Evolutionary conservation across 2,329 filamentous ascomycete species (phyloP), one percentile per base, ranked within the genome.

Genomic region (Leptographium wingfieldii): DNA sequence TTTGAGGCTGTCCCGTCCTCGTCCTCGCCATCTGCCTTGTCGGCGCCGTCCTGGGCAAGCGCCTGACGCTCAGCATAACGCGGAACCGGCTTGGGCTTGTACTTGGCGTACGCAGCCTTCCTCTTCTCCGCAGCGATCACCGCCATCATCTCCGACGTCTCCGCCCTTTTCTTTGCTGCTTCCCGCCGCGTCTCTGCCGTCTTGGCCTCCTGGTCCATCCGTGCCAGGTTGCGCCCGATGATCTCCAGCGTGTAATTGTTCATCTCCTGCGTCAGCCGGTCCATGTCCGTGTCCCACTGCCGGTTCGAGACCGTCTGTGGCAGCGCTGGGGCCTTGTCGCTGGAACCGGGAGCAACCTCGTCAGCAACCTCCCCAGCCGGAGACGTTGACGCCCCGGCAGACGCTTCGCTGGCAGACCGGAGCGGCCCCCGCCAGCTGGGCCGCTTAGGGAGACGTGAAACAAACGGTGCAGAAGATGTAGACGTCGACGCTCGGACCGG

Each of bases 211-310:
- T 74, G 69, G 53, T 81, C 74, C 65, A 77, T 74, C 25, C 69
- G 73, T 48, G 77, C 72, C 5, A 83, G 68, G 62, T 79, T 81
- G 25, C 76, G 74, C 1, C 76, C 77, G 40, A 86, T 83, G 62
- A 85, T 77, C 64, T 78, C 73, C 63, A 86, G 71, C 0, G 82
- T 80, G 72, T 80, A 86, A 38, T 74, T 72, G 66, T 83, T 77
- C 80, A 83, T 83, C 40, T 80, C 78, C 6, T 75, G 75, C 2
- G 78, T 72, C 43, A 83, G 73, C 63, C 75, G 73, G 49, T 78
- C 75, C 72, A 80, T 76, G 52, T 81, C 74, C 62, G 74, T 69
- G 40, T 66, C 69, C 60, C 74, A 71, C 27, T 60, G 60, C 40
- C 63, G 63, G 59, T 56, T 31, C 31, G 31, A 3, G 12, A 59